Percentiles rank a stretch among this genome's conserved stretches.
These are phyloP conservation scores for Cystofilobasidium macerans DNA, from an alignment of 768 basidiomycete genomes.

Conservation along the genomic window DNA sequence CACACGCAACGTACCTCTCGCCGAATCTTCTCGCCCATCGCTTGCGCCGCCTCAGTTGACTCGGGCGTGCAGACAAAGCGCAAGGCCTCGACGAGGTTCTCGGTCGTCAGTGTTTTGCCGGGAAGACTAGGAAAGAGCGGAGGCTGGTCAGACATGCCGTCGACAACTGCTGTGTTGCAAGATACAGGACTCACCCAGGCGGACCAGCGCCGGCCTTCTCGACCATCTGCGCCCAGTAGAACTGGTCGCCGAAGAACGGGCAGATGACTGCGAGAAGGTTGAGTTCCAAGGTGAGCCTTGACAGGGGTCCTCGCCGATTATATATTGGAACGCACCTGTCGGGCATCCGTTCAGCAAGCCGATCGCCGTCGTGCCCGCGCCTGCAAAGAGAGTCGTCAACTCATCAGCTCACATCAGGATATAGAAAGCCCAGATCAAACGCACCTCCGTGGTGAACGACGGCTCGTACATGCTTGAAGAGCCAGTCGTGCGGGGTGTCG, in stretches of 20 bases:
- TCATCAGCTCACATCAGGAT: no score
- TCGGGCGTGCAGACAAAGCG: slow-evolving; percentile 43
- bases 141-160: neutral
- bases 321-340: slow-evolving; percentile 40
- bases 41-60: slow-evolving; percentile 46
- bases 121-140: slow-evolving; percentile 28
- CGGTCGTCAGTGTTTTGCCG: slow-evolving; percentile 46
- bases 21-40: slow-evolving; percentile 47
- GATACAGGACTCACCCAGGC: neutral
- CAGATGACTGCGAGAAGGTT: slow-evolving; percentile 36
- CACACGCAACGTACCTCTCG: slow-evolving; percentile 41
- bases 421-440: slow-evolving; percentile 33
- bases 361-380: slow-evolving; percentile 57
- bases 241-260: slow-evolving; percentile 54
- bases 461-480: slow-evolving; percentile 49
- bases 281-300: no score
- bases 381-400: slow-evolving; percentile 27
- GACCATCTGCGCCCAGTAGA: slow-evolving; percentile 50
- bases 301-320: no score
- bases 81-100: slow-evolving; percentile 47
- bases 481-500: slow-evolving; percentile 55
- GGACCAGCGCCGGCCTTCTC: slow-evolving; percentile 49
- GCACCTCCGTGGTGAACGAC: slow-evolving; percentile 49
- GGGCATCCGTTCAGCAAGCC: slow-evolving; percentile 52
- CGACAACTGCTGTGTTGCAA: no score